These are phyloP conservation scores for Amylocystis lapponica DNA, from an alignment of 768 basidiomycete genomes.

Conservation along the genomic window DNA sequence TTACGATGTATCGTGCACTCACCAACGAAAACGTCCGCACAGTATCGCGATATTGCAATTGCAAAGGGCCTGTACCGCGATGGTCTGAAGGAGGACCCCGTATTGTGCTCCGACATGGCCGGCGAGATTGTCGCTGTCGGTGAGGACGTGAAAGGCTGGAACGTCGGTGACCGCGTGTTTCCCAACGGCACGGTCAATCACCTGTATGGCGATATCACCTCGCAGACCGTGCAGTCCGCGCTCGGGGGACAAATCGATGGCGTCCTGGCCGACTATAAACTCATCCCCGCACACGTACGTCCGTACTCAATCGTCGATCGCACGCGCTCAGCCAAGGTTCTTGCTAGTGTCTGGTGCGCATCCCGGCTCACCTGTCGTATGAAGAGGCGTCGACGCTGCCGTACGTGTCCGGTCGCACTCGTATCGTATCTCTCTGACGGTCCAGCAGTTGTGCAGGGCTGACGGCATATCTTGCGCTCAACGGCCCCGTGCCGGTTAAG, in stretches of 20 bases:
- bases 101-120: slow-evolving; percentile 43
- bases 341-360: slow-evolving; percentile 36
- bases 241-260: slow-evolving; percentile 47
- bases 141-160: slow-evolving; percentile 38
- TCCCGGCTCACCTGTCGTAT: slow-evolving; percentile 55
- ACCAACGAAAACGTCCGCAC: too few species aligned
- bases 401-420: slow-evolving; percentile 26
- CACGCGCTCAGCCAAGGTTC: too few species aligned
- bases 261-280: slow-evolving; percentile 47
- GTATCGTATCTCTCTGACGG: neutral
- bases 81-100: slow-evolving; percentile 25
- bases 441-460: slow-evolving; percentile 46
- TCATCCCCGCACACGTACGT: slow-evolving; percentile 40
- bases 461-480: slow-evolving; percentile 57
- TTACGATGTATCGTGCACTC: neutral
- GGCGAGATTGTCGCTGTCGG: slow-evolving; percentile 48
- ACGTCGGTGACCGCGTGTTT: slow-evolving; percentile 47
- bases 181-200: slow-evolving; percentile 47
- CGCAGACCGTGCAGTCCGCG: slow-evolving; percentile 28
- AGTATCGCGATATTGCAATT: slow-evolving; percentile 44
- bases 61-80: slow-evolving; percentile 32
- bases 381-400: slow-evolving; percentile 62
- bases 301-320: slow-evolving; percentile 33
- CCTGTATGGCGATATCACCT: slow-evolving; percentile 37
- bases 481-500: slow-evolving; percentile 44